phyloP scores from a whole-genome alignment of 108 stramenopile species.

The Skeletonema potamos region DNA sequence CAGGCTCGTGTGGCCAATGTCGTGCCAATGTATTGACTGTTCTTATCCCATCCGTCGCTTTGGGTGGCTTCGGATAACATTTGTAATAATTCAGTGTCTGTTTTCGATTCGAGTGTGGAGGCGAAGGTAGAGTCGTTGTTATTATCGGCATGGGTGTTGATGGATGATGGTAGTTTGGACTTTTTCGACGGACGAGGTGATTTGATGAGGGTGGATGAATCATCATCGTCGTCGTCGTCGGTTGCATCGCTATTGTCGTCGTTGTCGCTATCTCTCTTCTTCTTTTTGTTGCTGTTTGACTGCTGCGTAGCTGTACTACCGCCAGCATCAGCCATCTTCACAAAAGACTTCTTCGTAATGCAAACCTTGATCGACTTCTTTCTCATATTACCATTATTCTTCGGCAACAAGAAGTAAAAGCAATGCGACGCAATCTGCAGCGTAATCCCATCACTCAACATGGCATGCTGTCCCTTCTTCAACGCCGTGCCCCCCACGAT shows the following conservation, averaged over 20 bases:
- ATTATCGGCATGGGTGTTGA: background rate
- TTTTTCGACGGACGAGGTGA: background rate
- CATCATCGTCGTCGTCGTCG: background rate
- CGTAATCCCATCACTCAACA: conserved; percentile 13
- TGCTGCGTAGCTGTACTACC: background rate
- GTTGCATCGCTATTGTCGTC: background rate
- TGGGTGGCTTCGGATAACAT: background rate
- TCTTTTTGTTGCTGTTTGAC: background rate
- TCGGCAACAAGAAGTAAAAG: conserved; percentile 34
- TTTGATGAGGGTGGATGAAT: background rate
- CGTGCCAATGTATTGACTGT: conserved; percentile 10
- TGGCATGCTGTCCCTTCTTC: conserved; percentile 18
- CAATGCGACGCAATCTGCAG: conserved; percentile 15
- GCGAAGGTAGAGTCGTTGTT: background rate
- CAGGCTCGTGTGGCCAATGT: conserved; percentile 18
- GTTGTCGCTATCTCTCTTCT: background rate
- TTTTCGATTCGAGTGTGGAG: conserved; percentile 1
- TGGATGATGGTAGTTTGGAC: background rate
- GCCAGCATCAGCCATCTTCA: background rate
- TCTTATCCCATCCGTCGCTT: conserved; percentile 12
- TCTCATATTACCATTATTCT: background rate
- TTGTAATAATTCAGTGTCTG: conserved; percentile 5
- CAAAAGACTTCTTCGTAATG: background rate
- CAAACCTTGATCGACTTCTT: conserved; percentile 10
- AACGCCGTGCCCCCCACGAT: conserved; percentile 11